Evolutionary conservation across 805 yeast genomes (phyloP), one percentile per base, ranked within the genome.

Genomic region (Yarrowia yakushimensis): DNA sequence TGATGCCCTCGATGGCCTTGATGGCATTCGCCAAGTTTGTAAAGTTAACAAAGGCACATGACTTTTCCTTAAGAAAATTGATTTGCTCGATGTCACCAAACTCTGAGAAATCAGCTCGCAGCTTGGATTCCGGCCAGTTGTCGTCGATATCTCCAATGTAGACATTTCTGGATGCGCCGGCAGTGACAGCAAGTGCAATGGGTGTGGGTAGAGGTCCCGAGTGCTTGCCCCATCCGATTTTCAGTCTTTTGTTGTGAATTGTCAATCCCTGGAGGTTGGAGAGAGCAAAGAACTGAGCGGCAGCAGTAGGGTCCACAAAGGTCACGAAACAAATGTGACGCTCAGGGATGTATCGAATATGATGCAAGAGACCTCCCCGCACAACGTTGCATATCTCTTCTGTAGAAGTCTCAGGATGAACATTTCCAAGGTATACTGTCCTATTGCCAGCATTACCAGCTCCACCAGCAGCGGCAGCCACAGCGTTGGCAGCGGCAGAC

Each of bases 201-300:
- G 96, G 91, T 67, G 89, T 88, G 11, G 96, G 86, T 66, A 93
- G 79, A 1, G 96, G 91, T 11, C 98, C 98, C 6, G 96, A 86
- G 72, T 93, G 97, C 74, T 90, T 92, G 50, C 98, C 99, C 98
- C 99, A 93, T 20, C 97, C 97, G 63, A 93, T 91, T 73, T 89
- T 90, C 67, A 93, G 87, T 69, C 92, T 82, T 69, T 96, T 82
- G 72, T 86, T 87, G 71, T 89, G 96, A 65, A 93, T 87, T 18
- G 91, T 83, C 65, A 93, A 78, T 0, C 97, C 97, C 71, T 91
- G 96, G 66, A 91, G 78, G 70, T 90, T 91, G 67, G 96, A 86
- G 88, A 90, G 86, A 9, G 97, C 97, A 74, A 87, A 93, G 73
- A 93, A 93, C 75, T 93, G 98, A 1, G 97, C 97, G 0, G 98